phyloP scores from a whole-genome alignment of 179 eudicot genomes.

The Carnegiea gigantea region DNA sequence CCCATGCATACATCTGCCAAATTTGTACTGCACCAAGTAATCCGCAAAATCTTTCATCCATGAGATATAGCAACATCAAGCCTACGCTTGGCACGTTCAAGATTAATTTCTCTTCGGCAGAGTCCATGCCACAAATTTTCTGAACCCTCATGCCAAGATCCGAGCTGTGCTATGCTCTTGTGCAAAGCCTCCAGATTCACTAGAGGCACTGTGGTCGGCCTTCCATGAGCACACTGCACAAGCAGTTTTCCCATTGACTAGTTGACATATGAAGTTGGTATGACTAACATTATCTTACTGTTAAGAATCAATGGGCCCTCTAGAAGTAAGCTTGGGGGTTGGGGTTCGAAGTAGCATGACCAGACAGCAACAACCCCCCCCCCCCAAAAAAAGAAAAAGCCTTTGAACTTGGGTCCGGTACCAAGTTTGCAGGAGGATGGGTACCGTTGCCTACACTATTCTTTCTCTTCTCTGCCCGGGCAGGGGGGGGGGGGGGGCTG shows the following conservation, averaged over 20 bases:
- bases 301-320: neutral
- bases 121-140: slow-evolving; percentile 74
- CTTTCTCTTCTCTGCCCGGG: no score
- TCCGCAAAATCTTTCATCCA: slow-evolving; percentile 5
- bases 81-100: slow-evolving; percentile 51
- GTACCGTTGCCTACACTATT: neutral
- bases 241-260: neutral
- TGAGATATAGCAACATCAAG: slow-evolving; percentile 28
- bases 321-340: neutral
- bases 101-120: slow-evolving; percentile 41
- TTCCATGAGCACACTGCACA: slow-evolving; percentile 96
- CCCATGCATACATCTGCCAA: neutral
- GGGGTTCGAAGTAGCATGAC: neutral
- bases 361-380: no score
- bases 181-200: slow-evolving; percentile 69
- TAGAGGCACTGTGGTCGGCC: slow-evolving; percentile 93
- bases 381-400: neutral
- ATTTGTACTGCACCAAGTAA: neutral
- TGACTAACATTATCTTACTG: neutral
- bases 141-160: slow-evolving; percentile 31
- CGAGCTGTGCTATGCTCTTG: slow-evolving; percentile 56
- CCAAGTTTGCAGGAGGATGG: neutral
- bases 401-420: neutral
- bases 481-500: neutral
- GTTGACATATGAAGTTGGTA: neutral